Conservation (phyloP, 768 basidiomycete species). For the Vararia minispora region DNA sequence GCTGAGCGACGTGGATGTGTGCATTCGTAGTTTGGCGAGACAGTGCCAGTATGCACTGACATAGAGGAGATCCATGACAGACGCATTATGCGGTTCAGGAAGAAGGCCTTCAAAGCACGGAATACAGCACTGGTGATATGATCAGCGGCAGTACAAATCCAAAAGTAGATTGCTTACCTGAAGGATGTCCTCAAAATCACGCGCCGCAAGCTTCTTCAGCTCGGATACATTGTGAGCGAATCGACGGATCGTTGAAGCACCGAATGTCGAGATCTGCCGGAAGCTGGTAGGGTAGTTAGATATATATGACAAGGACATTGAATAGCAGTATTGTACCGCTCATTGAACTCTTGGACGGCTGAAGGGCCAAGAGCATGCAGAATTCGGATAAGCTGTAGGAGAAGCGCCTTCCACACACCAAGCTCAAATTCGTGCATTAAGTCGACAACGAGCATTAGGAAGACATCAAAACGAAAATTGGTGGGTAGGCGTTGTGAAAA, state of each 20-base stretch:
- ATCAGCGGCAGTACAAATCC: background rate
- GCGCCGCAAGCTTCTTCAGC: conserved; percentile 7
- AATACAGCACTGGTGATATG: conserved; percentile 20
- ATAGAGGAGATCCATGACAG: conserved; percentile 17
- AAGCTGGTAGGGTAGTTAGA: background rate
- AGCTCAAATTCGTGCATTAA: conserved; percentile 3
- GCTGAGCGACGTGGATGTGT: conserved; percentile 20
- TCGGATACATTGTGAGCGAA: conserved; percentile 3
- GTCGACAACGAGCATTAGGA: background rate
- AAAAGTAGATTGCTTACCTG: conserved; percentile 7
- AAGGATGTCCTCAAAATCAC: conserved; percentile 8
- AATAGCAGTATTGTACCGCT: background rate
- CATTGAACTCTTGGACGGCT: background rate
- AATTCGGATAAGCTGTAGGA: conserved; percentile 4
- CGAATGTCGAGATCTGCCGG: background rate
- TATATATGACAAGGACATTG: background rate
- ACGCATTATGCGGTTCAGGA: conserved; percentile 15
- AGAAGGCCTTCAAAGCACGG: conserved; percentile 25
- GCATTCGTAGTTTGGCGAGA: conserved; percentile 23
- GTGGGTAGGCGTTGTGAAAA: background rate
- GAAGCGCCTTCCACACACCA: background rate
- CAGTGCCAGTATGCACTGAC: conserved; percentile 23
- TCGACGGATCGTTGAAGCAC: background rate
- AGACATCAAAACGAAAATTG: background rate
- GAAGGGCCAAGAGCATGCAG: background rate